phyloP scores from a whole-genome alignment of 2,329 filamentous ascomycete genomes.

The Colletotrichum nymphaeae region DNA sequence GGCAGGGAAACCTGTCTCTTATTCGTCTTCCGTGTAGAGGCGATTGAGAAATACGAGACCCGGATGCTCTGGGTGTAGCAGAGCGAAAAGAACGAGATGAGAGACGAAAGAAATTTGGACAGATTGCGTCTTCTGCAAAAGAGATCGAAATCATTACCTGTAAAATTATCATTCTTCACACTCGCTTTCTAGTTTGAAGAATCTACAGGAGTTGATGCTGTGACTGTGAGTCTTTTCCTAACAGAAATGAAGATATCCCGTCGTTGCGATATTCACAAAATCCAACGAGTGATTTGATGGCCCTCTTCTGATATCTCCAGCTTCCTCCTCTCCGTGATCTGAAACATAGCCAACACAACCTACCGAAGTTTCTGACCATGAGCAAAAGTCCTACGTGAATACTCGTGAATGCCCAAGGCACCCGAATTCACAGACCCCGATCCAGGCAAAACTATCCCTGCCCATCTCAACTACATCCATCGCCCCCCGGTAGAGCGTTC shows the following conservation, averaged over 20 bases:
- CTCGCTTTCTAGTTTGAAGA: conserved; percentile 35
- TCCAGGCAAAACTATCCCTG: neutral
- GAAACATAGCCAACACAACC: neutral
- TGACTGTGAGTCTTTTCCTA: neutral
- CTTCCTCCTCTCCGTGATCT: neutral
- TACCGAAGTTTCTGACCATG: neutral
- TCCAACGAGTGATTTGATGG: neutral
- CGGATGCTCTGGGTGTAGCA: neutral
- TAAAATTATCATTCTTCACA: conserved; percentile 45
- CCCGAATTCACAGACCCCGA: neutral
- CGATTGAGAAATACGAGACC: neutral
- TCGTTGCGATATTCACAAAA: neutral
- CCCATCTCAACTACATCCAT: neutral
- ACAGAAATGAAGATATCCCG: conserved; percentile 6
- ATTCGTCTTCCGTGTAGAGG: neutral
- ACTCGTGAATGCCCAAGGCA: conserved; percentile 28
- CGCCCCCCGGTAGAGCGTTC: neutral
- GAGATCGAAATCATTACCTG: conserved; percentile 38
- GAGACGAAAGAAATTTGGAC: neutral
- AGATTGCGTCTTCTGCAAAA: conserved; percentile 2
- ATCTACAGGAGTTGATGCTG: conserved; percentile 30
- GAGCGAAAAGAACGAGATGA: neutral
- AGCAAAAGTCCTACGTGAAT: conserved; percentile 12
- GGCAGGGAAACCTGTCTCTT: too few relatives aligned
- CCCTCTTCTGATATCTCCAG: neutral